A percentile compares a stretch with the other conserved stretches of the same genome.
Conservation (phyloP, 306 rosid species). For the Erythrophleum fordii region DNA sequence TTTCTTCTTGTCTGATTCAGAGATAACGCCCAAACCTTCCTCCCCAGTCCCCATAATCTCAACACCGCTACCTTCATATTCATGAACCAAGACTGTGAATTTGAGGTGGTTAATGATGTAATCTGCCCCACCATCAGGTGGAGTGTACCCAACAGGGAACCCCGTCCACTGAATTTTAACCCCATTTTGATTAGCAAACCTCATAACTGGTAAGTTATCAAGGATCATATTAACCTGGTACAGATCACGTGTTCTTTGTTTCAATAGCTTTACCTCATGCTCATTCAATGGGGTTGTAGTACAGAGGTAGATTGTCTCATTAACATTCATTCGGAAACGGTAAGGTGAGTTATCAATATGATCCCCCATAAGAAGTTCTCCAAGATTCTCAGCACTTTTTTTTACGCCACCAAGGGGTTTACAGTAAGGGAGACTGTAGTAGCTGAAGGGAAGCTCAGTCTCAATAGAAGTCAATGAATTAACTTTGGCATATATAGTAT, state of each 20-base stretch:
- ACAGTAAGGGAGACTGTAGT: constrained; percentile 90
- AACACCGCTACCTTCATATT: constrained; percentile 83
- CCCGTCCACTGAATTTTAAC: constrained; percentile 92
- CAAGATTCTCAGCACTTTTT: constrained; percentile 95
- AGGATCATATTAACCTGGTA: constrained; percentile 96
- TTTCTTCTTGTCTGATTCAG: constrained; percentile 73
- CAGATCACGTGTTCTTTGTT: constrained; percentile 88
- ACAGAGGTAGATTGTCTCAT: constrained; percentile 78
- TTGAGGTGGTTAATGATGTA: constrained; percentile 90
- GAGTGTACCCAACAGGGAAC: constrained; percentile 84
- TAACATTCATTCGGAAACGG: constrained; percentile 72
- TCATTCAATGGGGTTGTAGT: constrained; percentile 67
- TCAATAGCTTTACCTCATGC: constrained; percentile 79
- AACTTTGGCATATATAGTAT: constrained; percentile 68
- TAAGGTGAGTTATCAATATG: constrained; percentile 88
- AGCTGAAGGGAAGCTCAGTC: constrained; percentile 92
- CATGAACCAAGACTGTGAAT: constrained; percentile 87
- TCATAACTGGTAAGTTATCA: constrained; percentile 91
- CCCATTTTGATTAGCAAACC: constrained; percentile 81
- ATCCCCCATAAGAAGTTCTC: constrained; percentile 93
- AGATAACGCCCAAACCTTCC: constrained; percentile 83
- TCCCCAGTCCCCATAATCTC: constrained; percentile 93
- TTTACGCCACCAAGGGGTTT: constrained; percentile 61
- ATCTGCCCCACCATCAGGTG: constrained; percentile 64
- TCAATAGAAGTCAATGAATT: constrained; percentile 96